Base-by-base conservation (phyloP, 257 asterid genomes). In the Prunella vulgaris region DNA sequence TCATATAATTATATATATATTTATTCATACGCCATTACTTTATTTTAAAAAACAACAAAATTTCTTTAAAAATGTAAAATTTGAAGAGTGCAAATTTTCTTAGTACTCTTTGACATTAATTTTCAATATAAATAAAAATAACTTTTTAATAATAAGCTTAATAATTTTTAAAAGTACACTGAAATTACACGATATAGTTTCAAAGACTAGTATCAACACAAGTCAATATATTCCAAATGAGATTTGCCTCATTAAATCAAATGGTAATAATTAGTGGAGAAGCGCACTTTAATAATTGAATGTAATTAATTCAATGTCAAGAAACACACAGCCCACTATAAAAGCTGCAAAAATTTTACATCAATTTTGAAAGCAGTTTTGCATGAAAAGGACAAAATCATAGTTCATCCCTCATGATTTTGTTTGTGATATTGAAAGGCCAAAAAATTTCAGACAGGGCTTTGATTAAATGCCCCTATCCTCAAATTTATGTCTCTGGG, bases 401-500 rank as follows among this genome's bases (percentile, higher is more conserved):
- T 18, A 18, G 10, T 28, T 18, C 20, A 15, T 35, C 49, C n/a
- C 14, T 38, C 49, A 24, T 62, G 42, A 64, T 38, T 38, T 7
- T n/a, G 25, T 51, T 42, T 42, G 60, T 70, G 66, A 0, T 66
- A 54, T 37, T 56, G 53, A 61, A 40, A 33, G 24, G 44, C 40
- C 74, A 65, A 59, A 4, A 24, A 2, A 18, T 25, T 60, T 70
- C 51, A 48, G 66, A 70, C 62, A 59, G 71, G 62, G 42, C 78
- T 62, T 33, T 62, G 37, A 54, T 14, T 32, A 7, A 3, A 38
- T 57, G 60, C 72, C 70, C 68, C 49, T 64, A 66, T 46, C 76
- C 62, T 25, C 48, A 72, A 60, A 70, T 64, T 82, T 63, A 70
- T 74, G 73, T 75, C 79, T 75, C 79, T 75, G 64, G 74, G 82